Evolutionary conservation across 495 filamentous ascomycete genomes (phyloP).

Genomic region (Letharia columbiana): DNA sequence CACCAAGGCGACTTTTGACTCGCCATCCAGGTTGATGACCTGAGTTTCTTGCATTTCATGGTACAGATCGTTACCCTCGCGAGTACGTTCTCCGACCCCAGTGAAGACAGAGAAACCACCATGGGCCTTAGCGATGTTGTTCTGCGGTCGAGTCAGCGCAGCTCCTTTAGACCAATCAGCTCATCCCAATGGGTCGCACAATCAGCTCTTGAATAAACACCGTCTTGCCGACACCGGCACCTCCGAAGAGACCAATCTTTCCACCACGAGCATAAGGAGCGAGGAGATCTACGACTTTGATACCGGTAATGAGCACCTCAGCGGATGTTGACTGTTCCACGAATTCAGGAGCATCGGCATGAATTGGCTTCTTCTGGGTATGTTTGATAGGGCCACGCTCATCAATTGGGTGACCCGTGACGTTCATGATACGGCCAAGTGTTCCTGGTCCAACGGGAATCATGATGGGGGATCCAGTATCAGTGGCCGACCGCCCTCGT

Average conservation of each 20-base stretch:
- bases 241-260: constrained; percentile 99
- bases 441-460: constrained; percentile 93
- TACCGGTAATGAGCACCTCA: constrained; percentile 96
- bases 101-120: constrained; percentile 99
- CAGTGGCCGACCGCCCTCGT: constrained; percentile 72
- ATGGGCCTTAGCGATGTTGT: constrained; percentile 99
- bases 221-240: constrained; percentile 99
- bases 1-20: constrained; percentile 98
- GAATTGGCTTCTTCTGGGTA: constrained; percentile 77
- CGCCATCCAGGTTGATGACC: constrained; percentile 98
- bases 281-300: constrained; percentile 98
- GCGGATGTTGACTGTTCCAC: constrained; percentile 89
- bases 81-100: constrained; percentile 99
- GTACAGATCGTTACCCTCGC: constrained; percentile 99
- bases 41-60: constrained; percentile 99
- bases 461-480: constrained; percentile 93
- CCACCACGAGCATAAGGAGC: constrained; percentile 99
- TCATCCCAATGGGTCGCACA: constrained; percentile 38
- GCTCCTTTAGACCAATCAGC: not conserved
- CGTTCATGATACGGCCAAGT: constrained; percentile 99
- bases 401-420: constrained; percentile 99
- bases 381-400: constrained; percentile 97
- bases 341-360: constrained; percentile 86
- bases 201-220: constrained; percentile 99
- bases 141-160: constrained; percentile 41